phyloP scores from a whole-genome alignment of 805 yeast genomes.

The Ogataea methanolica region DNA sequence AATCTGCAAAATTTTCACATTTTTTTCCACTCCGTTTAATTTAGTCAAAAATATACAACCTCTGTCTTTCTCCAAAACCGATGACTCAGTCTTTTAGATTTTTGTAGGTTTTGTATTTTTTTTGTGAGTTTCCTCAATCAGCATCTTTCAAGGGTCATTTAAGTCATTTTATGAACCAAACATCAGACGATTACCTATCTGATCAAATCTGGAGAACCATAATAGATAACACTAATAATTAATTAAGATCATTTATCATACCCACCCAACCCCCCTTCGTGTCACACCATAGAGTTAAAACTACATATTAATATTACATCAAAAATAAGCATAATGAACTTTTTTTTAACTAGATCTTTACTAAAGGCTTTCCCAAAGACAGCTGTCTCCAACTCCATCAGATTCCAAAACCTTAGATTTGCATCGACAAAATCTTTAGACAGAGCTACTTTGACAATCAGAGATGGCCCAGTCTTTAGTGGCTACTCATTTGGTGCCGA shows the following conservation, averaged over 20 bases:
- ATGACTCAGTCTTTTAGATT: neutral
- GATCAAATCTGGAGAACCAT: constrained; percentile 49
- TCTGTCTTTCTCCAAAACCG: too few species aligned
- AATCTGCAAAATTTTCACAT: too few species aligned
- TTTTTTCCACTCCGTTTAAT: too few species aligned
- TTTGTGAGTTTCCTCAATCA: too few species aligned
- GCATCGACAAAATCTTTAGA: constrained; percentile 40
- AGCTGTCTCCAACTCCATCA: constrained; percentile 1
- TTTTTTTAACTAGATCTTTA: constrained; percentile 2
- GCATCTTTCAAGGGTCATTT: too few species aligned
- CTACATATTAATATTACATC: neutral
- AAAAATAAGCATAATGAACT: neutral
- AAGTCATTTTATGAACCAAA: constrained; percentile 16
- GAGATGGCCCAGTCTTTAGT: constrained; percentile 88
- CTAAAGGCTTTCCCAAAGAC: constrained; percentile 1
- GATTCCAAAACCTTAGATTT: constrained; percentile 14
- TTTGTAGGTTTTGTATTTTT: neutral
- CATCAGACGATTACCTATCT: constrained; percentile 45
- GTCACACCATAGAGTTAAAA: constrained; percentile 7
- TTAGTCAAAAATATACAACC: too few species aligned
- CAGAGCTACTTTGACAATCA: constrained; percentile 85
- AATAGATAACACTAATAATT: neutral
- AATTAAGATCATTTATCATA: constrained; percentile 4
- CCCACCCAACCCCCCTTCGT: constrained; percentile 1
- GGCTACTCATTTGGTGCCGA: constrained; percentile 97